phyloP scores from a whole-genome alignment of 257 asterid genomes.

The Eustoma russellianum region DNA sequence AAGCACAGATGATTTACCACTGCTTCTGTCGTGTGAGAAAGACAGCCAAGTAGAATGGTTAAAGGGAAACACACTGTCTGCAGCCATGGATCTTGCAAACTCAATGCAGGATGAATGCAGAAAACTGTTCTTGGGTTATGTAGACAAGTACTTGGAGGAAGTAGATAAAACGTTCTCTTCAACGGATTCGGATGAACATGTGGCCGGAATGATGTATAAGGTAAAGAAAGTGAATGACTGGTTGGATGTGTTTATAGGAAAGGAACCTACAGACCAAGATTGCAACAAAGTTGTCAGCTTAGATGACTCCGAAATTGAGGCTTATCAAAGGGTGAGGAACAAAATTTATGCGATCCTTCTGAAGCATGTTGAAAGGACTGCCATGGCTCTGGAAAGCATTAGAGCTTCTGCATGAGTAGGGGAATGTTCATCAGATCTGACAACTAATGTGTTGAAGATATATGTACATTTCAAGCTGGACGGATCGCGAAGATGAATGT shows the following conservation, averaged over 20 bases:
- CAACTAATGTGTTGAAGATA: no score
- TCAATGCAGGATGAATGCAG: slow-evolving; percentile 43
- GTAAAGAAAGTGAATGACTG: slow-evolving; percentile 61
- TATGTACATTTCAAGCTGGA: no score
- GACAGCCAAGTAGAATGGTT: slow-evolving; percentile 32
- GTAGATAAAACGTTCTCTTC: slow-evolving; percentile 32
- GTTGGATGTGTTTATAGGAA: slow-evolving; percentile 35
- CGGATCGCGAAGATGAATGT: no score
- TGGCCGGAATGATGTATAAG: slow-evolving; percentile 44
- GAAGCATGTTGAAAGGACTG: slow-evolving; percentile 59
- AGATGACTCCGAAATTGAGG: slow-evolving; percentile 33
- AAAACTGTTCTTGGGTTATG: slow-evolving; percentile 33
- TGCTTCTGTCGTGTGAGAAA: slow-evolving; percentile 18
- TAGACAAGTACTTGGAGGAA: slow-evolving; percentile 49
- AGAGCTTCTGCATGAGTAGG: slow-evolving; percentile 2
- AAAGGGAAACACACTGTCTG: slow-evolving; percentile 24
- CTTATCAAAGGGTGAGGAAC: slow-evolving; percentile 43
- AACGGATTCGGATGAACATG: slow-evolving; percentile 20
- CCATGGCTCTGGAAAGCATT: slow-evolving; percentile 31
- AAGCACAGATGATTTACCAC: slow-evolving; percentile 13
- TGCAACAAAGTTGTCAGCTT: background rate
- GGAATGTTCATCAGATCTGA: no score
- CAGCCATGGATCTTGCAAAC: slow-evolving; percentile 28
- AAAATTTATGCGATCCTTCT: slow-evolving; percentile 52
- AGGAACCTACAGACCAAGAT: slow-evolving; percentile 19